phyloP scores from a whole-genome alignment of 108 stramenopile species.

The Cyclotella atomus region DNA sequence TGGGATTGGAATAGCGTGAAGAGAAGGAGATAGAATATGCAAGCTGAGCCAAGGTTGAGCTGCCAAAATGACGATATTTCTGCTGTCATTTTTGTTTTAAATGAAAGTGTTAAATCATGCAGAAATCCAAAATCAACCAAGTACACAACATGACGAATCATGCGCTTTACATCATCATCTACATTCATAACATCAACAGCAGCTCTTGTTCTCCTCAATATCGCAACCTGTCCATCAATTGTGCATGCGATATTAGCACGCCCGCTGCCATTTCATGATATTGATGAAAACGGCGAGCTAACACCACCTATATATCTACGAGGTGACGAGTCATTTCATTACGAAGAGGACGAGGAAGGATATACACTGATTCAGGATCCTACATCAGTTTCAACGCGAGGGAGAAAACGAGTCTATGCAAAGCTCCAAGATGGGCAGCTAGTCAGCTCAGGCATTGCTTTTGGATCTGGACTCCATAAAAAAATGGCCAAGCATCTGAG shows the following conservation, averaged over 20 bases:
- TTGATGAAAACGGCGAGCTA: conserved; percentile 10
- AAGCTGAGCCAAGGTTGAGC: no score
- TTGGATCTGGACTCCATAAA: not conserved
- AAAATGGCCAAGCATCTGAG: conserved; percentile 19
- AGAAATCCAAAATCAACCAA: no score
- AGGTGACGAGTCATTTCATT: conserved; percentile 45
- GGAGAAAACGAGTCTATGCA: conserved; percentile 30
- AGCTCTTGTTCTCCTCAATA: no score
- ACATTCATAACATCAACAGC: no score
- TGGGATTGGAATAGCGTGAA: no score
- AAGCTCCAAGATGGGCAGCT: conserved; percentile 20
- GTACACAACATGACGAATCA: no score
- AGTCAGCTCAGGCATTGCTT: conserved; percentile 31
- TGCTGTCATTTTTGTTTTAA: no score
- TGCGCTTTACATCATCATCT: no score
- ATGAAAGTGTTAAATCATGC: no score
- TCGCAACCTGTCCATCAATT: not conserved
- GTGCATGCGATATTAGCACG: conserved; percentile 24
- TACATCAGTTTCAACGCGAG: not conserved
- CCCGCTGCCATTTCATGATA: conserved; percentile 30
- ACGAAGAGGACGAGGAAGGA: conserved; percentile 41
- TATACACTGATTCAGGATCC: conserved; percentile 42
- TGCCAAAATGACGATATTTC: no score
- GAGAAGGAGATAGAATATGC: no score
- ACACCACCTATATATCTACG: conserved; percentile 33